Base-by-base conservation (phyloP, 2,329 filamentous ascomycete genomes). In the Hypoxylon sp. region DNA sequence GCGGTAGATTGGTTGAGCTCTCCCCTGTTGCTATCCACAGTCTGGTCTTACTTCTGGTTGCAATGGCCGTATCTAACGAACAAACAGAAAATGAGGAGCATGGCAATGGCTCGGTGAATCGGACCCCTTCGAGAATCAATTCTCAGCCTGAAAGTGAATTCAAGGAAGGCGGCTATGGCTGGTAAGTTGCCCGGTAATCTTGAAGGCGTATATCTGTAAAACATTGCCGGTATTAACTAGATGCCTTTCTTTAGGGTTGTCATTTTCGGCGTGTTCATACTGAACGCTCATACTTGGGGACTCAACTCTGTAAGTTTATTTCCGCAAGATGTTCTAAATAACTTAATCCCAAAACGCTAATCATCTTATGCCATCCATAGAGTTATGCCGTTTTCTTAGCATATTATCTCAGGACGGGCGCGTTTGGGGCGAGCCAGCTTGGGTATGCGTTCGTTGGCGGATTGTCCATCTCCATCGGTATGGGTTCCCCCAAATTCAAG, bases 381-480 rank as follows among this genome's bases (percentile, higher is more conserved):
- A 84, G 86, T 1, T 92, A 86, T 67, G 79, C 81, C 50, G 84
- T 89, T 36, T 89, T 89, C 72, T 81, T 89, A 3, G 86, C 86
- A 3, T 83, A 87, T 71, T 88, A 87, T 65, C 80, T 88, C 14
- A 81, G 84, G 17, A 86, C 85, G 52, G 81, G 89, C 57, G 83
- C 84, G 21, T 93, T 91, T 69, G 85, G 88, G 13, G 86, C 91
- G 2, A 88, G 87, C 0, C 80, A 86, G 1, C 84, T 94, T 1
- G 85, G 89, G 5, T 94, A 90, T 78, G 92, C 92, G 43, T 94
- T 95, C 75, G 85, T 95, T n/a, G 92, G 92, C 28, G 90, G 89
- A 0, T 81, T 93, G 0, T 90, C 88, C 30, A 87, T 92, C 46
- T 89, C 88, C 1, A 84, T 83, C 56, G 76, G 81, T 82, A 73